Conservation (phyloP, 2,329 filamentous ascomycete genomes). For the Fusarium sp. region DNA sequence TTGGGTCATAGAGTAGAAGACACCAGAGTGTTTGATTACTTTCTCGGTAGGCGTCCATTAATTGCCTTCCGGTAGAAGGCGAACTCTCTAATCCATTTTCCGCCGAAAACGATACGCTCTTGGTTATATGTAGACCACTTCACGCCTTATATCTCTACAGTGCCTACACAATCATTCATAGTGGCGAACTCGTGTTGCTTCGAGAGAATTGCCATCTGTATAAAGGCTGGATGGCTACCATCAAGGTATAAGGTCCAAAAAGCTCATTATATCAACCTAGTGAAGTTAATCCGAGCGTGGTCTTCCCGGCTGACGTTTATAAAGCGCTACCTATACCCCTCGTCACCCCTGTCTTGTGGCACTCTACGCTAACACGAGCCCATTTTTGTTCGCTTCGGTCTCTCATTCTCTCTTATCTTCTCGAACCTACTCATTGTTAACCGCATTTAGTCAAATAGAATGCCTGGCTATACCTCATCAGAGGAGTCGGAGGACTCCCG, state of each 20-base stretch:
- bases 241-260: background rate
- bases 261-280: background rate
- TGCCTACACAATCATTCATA: background rate
- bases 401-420: background rate
- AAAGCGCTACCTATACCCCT: background rate
- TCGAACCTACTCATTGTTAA: background rate
- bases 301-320: background rate
- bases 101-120: background rate
- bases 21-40: background rate
- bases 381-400: background rate
- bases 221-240: background rate
- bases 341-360: background rate
- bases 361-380: background rate
- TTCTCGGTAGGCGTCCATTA: background rate
- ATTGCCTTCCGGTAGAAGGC: background rate
- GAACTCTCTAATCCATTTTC: no score
- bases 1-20: background rate
- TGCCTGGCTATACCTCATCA: constrained; percentile 63
- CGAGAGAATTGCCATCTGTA: background rate
- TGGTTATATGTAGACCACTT: background rate
- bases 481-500: constrained; percentile 62
- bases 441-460: constrained; percentile 24
- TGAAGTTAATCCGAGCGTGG: background rate
- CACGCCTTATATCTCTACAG: background rate
- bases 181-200: background rate